Percentiles rank a stretch among this genome's conserved stretches.
These are phyloP conservation scores for Nemania bipapillata DNA, from an alignment of 2,329 filamentous ascomycete genomes.

Conservation along the genomic window DNA sequence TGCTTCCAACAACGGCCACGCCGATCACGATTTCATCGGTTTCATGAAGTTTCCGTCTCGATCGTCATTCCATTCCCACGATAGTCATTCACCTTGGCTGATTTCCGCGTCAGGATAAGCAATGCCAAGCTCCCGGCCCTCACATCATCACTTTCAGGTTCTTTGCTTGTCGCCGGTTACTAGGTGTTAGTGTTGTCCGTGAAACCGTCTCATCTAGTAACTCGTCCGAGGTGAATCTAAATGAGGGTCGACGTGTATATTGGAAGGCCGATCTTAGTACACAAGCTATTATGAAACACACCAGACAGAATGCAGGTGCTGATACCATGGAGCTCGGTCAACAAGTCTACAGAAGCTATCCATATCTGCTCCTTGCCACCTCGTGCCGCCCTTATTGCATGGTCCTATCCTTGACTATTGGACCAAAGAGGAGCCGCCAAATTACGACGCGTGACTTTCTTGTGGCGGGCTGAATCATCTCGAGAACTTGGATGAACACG, in stretches of 20 bases:
- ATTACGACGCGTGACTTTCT: conserved; percentile 26
- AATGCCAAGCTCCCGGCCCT: conserved; percentile 17
- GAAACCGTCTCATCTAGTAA: conserved; percentile 10
- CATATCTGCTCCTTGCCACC: conserved; percentile 27
- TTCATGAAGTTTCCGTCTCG: conserved; percentile 6
- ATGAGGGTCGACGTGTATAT: conserved; percentile 21
- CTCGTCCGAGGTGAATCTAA: conserved; percentile 11
- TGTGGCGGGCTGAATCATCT: conserved; percentile 22
- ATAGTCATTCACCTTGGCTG: conserved; percentile 22
- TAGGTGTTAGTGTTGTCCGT: conserved; percentile 7
- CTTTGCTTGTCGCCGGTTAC: conserved; percentile 1
- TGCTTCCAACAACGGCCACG: conserved; percentile 17
- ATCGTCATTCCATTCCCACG: conserved; percentile 12
- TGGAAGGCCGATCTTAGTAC: neutral
- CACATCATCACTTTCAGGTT: conserved; percentile 11
- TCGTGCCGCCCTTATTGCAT: conserved; percentile 26
- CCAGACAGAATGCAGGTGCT: conserved; percentile 8
- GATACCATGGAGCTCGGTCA: conserved; percentile 18
- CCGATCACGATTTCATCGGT: conserved; percentile 17
- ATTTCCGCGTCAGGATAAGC: conserved; percentile 9
- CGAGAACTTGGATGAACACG: conserved; percentile 4
- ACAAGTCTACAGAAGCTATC: conserved; percentile 2
- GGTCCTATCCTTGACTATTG: neutral
- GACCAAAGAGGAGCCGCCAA: conserved; percentile 23
- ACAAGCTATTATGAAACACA: conserved; percentile 20